Evolutionary conservation across 1,284 basidiomycete genomes (phyloP), one percentile per base, ranked within the genome.

Genomic region (Heliocybe sulcata): DNA sequence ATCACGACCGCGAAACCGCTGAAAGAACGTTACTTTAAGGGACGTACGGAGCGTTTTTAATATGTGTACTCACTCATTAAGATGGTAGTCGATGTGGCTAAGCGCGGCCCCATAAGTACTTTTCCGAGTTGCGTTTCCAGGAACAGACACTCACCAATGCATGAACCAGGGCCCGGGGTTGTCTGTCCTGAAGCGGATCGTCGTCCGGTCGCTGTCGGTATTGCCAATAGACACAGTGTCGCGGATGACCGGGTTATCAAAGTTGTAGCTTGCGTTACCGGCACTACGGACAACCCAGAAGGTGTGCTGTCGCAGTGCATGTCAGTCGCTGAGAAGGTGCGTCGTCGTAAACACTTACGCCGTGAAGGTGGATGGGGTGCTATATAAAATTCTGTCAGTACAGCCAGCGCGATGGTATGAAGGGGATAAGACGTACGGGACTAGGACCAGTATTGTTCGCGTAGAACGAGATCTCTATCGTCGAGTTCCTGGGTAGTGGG

Each of bases 331-430:
- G 23, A 52, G 56, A 56, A 10, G 31, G 35, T 31, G 20, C 11
- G 25, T 20, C 16, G 48, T 2, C 10, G 19, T 35, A 16, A n/a
- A n/a, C 16, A 55, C 65, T 53, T 57, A 72, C 70, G 1, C 73
- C 73, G 54, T 75, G 73, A 51, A 74, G 54, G 60, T 75, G 73
- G 56, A 74, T 61, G 2, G 73, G 73, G 54, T 75, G 73, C 58
- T 69, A 54, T 16, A 16, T n/a, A n/a, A n/a, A n/a, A n/a, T n/a
- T n/a, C n/a, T n/a, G n/a, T n/a, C n/a, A n/a, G n/a, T n/a, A n/a
- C n/a, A n/a, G n/a, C n/a, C n/a, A n/a, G n/a, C n/a, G n/a, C n/a
- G n/a, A n/a, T n/a, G n/a, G n/a, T n/a, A n/a, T n/a, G n/a, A n/a
- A n/a, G n/a, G n/a, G n/a, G n/a, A n/a, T n/a, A n/a, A n/a, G n/a